Evolutionary conservation across 179 eudicot genomes (phyloP).

Genomic region (Heliamphora pulchella): DNA sequence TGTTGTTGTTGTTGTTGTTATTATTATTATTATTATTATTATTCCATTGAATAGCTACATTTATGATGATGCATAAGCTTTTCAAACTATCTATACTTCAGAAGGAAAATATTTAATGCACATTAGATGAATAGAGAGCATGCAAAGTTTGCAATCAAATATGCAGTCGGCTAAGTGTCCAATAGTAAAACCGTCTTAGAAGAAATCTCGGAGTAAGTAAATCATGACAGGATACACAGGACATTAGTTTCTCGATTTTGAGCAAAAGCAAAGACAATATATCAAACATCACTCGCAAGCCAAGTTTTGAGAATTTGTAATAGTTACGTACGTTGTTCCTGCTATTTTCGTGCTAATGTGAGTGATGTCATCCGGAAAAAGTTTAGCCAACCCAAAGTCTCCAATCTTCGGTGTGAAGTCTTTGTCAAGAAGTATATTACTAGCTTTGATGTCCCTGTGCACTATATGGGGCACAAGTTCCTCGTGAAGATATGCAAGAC

Average conservation of each 20-base stretch:
- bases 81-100: not conserved
- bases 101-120: not conserved
- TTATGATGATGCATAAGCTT: not conserved
- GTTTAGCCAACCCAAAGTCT: slow-evolving; percentile 76
- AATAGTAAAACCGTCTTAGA: not conserved
- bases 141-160: slow-evolving; percentile 2
- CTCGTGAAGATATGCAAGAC: slow-evolving; percentile 62
- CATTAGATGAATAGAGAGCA: not conserved
- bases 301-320: slow-evolving; percentile 2
- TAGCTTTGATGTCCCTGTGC: slow-evolving; percentile 72
- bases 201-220: not conserved
- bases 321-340: slow-evolving; percentile 54
- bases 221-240: not conserved
- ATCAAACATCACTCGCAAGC: not conserved
- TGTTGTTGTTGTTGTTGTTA: no score
- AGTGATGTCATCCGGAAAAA: slow-evolving; percentile 62
- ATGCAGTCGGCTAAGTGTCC: not conserved
- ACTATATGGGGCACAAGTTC: slow-evolving; percentile 63
- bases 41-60: no score
- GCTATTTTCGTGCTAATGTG: slow-evolving; percentile 65
- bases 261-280: not conserved
- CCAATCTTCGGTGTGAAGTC: slow-evolving; percentile 58
- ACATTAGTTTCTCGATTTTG: slow-evolving; percentile 1
- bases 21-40: no score
- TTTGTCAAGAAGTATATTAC: slow-evolving; percentile 60